Evolutionary conservation across 805 yeast species (phyloP).

Genomic region (Cyberlindnera lachancei): DNA sequence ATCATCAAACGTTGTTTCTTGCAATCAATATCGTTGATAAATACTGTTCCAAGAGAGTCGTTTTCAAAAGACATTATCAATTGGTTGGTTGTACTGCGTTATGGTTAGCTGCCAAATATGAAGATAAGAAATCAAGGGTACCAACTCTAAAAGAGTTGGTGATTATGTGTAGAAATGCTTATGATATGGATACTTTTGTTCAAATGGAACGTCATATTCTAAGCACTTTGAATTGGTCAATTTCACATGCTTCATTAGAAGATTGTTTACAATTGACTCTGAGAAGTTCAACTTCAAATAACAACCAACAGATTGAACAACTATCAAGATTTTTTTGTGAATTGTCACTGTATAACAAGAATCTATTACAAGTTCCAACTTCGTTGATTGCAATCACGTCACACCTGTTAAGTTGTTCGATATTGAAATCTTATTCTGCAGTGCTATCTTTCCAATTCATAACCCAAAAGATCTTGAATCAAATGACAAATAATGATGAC

Average conservation of each 20-base stretch:
- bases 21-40: constrained; percentile 72
- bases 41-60: constrained; percentile 75
- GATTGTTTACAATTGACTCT: constrained; percentile 21
- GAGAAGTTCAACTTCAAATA: constrained; percentile 3
- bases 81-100: constrained; percentile 78
- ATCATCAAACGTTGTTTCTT: constrained; percentile 57
- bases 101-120: constrained; percentile 80
- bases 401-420: constrained; percentile 42
- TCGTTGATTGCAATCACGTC: constrained; percentile 43
- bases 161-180: constrained; percentile 56
- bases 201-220: constrained; percentile 80
- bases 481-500: constrained; percentile 2
- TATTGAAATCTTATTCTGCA: constrained; percentile 29
- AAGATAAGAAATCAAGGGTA: constrained; percentile 57
- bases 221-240: constrained; percentile 61
- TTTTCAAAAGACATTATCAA: constrained; percentile 75
- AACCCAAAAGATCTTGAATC: constrained; percentile 2
- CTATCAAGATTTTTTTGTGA: constrained; percentile 48
- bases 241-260: constrained; percentile 21
- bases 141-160: constrained; percentile 62
- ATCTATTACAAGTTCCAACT: constrained; percentile 36
- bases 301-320: constrained; percentile 8
- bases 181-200: constrained; percentile 52
- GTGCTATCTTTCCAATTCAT: constrained; percentile 15
- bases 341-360: constrained; percentile 42